Evolutionary conservation across 495 filamentous ascomycete species (phyloP).

Genomic region (Eremomyces bilateralis): DNA sequence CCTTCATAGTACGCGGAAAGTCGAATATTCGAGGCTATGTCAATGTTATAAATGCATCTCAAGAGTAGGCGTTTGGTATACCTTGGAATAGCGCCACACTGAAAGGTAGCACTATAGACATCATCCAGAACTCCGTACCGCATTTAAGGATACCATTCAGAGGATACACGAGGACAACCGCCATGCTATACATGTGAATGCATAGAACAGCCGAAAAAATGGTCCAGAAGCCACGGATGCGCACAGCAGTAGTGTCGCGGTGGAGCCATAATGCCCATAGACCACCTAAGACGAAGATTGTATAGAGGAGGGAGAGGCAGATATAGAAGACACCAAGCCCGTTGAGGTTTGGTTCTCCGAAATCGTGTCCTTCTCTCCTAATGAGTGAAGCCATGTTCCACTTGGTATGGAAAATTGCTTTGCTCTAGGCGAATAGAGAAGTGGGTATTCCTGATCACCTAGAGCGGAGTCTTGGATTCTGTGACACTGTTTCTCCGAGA

Average conservation of each 20-base stretch:
- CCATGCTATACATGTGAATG: constrained; percentile 41
- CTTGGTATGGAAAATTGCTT: too few species aligned
- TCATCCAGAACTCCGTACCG: constrained; percentile 45
- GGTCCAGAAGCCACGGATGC: constrained; percentile 38
- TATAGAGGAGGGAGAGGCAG: constrained; percentile 30
- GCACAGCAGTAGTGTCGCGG: constrained; percentile 35
- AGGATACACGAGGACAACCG: constrained; percentile 37
- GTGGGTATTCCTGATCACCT: too few species aligned
- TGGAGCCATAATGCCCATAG: constrained; percentile 30
- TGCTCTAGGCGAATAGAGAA: too few species aligned
- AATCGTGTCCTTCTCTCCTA: background rate
- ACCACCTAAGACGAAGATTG: constrained; percentile 27
- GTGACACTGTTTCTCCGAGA: too few species aligned
- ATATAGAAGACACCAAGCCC: constrained; percentile 24
- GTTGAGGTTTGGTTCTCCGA: constrained; percentile 11
- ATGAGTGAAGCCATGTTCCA: too few species aligned
- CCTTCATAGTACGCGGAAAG: constrained; percentile 12
- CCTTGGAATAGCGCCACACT: constrained; percentile 53
- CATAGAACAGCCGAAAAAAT: constrained; percentile 34
- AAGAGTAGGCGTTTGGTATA: constrained; percentile 1
- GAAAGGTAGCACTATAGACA: constrained; percentile 47
- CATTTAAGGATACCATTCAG: constrained; percentile 37
- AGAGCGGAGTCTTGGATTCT: too few species aligned
- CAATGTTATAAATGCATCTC: constrained; percentile 1
- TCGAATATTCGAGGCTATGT: constrained; percentile 12